These are phyloP conservation scores for Triticum turgidum DNA, from an alignment of 176 grass and related monocot species.

Conservation along the genomic window DNA sequence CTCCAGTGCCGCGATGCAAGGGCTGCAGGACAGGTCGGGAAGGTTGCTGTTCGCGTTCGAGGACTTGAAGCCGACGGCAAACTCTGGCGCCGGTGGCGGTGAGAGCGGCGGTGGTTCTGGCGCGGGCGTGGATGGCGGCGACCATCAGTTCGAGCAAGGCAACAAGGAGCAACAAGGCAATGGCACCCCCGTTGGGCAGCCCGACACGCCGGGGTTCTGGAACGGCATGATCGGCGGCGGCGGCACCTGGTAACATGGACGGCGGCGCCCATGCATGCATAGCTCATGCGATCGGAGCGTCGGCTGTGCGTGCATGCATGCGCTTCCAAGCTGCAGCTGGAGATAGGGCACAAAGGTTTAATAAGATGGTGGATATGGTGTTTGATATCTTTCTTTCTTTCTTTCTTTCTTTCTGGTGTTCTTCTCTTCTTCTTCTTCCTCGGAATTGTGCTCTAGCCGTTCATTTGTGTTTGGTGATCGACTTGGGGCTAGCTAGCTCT, in stretches of 20 bases:
- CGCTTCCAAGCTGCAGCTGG: neutral
- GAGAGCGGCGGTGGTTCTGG: constrained; percentile 34
- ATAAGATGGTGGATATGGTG: constrained; percentile 50
- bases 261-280: constrained; percentile 37
- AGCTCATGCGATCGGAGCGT: constrained; percentile 28
- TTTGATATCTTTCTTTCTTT: constrained; percentile 43
- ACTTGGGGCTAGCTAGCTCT: constrained; percentile 35
- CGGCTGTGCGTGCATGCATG: neutral
- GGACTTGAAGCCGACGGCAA: constrained; percentile 63
- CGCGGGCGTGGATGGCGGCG: constrained; percentile 17
- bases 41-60: constrained; percentile 82
- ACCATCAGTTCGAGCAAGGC: constrained; percentile 45
- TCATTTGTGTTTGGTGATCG: constrained; percentile 34
- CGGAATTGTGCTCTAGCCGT: neutral
- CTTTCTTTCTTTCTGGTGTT: constrained; percentile 19
- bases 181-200: constrained; percentile 1
- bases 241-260: constrained; percentile 56
- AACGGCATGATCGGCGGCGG: constrained; percentile 66
- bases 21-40: constrained; percentile 47
- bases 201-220: constrained; percentile 52
- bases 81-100: constrained; percentile 22
- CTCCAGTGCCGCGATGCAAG: constrained; percentile 40
- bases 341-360: constrained; percentile 31
- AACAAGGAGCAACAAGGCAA: constrained; percentile 56
- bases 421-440: neutral